A percentile compares a stretch with the other conserved stretches of the same genome.
Conservation (phyloP, 2,329 filamentous ascomycete species). For the Monascus ruber region DNA sequence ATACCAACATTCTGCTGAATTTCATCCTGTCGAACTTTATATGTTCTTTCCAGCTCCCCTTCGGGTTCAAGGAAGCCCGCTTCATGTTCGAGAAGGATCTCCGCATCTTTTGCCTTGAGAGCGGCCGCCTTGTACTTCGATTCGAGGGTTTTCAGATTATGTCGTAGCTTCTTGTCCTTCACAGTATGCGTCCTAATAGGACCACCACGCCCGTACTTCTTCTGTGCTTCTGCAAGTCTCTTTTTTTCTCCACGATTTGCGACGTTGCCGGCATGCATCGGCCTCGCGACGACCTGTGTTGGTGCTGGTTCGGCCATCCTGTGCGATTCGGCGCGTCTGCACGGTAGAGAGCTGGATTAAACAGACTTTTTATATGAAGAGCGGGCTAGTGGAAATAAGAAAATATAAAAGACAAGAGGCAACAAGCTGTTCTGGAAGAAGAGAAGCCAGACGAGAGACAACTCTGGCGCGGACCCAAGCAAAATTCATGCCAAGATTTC, state of each 20-base stretch:
- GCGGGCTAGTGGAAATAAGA: too few species aligned
- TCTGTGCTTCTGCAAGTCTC: constrained; percentile 45
- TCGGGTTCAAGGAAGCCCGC: constrained; percentile 82
- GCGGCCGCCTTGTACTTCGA: constrained; percentile 70
- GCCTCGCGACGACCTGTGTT: constrained; percentile 13
- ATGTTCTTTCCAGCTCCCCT: constrained; percentile 77
- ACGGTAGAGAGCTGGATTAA: too few species aligned
- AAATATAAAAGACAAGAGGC: too few species aligned
- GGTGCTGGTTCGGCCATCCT: constrained; percentile 19
- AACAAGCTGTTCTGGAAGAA: constrained; percentile 2
- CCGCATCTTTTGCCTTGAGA: constrained; percentile 81
- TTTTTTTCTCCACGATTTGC: constrained; percentile 30
- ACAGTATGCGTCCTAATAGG: constrained; percentile 61
- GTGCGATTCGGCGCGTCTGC: background rate
- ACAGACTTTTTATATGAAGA: too few species aligned
- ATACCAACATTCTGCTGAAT: constrained; percentile 63
- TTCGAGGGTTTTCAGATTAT: constrained; percentile 68
- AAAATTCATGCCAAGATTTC: constrained; percentile 29
- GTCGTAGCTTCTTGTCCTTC: constrained; percentile 80
- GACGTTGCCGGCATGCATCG: constrained; percentile 10
- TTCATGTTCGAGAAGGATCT: constrained; percentile 82
- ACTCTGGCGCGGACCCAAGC: constrained; percentile 6
- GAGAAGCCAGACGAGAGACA: constrained; percentile 1
- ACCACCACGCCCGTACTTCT: constrained; percentile 73
- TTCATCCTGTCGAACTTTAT: constrained; percentile 82